phyloP scores from a whole-genome alignment of 225 moss, liverwort and hornwort species.

The Sphagnum tenellum region DNA sequence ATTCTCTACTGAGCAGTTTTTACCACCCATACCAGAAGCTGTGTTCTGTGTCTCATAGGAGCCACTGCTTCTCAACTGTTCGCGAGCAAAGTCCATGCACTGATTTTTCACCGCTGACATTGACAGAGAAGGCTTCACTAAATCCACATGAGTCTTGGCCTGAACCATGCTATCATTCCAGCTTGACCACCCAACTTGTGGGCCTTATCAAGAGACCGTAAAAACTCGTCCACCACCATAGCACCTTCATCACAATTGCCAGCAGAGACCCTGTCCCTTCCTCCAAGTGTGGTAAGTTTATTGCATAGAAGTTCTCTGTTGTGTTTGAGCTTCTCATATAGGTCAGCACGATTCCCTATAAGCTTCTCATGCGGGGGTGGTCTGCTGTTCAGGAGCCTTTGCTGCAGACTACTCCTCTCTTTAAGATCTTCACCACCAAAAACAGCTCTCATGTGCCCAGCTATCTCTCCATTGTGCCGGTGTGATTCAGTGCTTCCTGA shows the following conservation, averaged over 20 bases:
- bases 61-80: too few relatives aligned
- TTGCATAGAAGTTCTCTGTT: constrained; percentile 55
- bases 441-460: constrained; percentile 41
- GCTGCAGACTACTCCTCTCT: constrained; percentile 38
- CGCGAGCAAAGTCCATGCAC: too few relatives aligned
- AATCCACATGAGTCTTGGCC: too few relatives aligned
- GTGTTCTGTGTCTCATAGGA: too few relatives aligned
- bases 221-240: constrained; percentile 57
- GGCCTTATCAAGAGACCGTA: constrained; percentile 50
- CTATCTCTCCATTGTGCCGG: constrained; percentile 14
- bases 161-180: too few relatives aligned
- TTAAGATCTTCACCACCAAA: constrained; percentile 43
- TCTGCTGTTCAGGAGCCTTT: constrained; percentile 36
- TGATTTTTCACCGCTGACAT: too few relatives aligned
- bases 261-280: constrained; percentile 39
- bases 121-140: too few relatives aligned
- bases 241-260: constrained; percentile 44
- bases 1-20: too few relatives aligned
- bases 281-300: constrained; percentile 56
- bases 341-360: constrained; percentile 51
- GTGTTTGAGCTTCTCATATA: constrained; percentile 56
- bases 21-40: too few relatives aligned
- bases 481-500: constrained; percentile 13
- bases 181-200: constrained; percentile 2
- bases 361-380: constrained; percentile 62